Percentiles rank a stretch among this genome's conserved stretches.
Conservation (phyloP, 1,284 basidiomycete genomes). For the Cutaneotrichosporon sp. region DNA sequence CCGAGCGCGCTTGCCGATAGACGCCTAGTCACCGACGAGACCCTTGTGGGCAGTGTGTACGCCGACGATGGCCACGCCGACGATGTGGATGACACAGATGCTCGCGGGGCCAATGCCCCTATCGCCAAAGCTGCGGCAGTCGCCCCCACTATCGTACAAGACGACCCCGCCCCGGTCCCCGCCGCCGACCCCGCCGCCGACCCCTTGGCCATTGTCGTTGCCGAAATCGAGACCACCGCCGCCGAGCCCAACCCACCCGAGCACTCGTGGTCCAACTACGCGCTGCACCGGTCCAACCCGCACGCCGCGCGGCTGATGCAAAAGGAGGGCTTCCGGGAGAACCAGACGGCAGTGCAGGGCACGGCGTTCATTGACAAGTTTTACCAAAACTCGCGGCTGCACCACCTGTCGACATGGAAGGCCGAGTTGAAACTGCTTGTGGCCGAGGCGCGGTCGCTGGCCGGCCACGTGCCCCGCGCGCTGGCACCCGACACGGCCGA, state of each 20-base stretch:
- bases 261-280: slow-evolving; percentile 52
- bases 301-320: slow-evolving; percentile 70
- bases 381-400: slow-evolving; percentile 85
- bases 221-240: background rate
- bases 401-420: slow-evolving; percentile 90
- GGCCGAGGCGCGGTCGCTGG: slow-evolving; percentile 58
- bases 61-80: no score
- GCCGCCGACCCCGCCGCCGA: no score
- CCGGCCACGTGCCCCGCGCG: slow-evolving; percentile 14
- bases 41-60: no score
- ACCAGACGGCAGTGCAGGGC: slow-evolving; percentile 68
- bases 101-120: no score
- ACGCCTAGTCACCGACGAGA: no score
- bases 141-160: no score
- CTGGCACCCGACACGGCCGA: slow-evolving; percentile 39
- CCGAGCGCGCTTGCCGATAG: no score
- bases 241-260: slow-evolving; percentile 48
- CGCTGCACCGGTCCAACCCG: slow-evolving; percentile 53
- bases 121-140: no score
- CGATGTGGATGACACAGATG: no score
- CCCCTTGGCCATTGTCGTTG: background rate
- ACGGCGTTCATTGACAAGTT: slow-evolving; percentile 82
- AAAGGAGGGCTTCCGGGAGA: slow-evolving; percentile 72
- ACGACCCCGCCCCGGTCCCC: no score
- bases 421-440: slow-evolving; percentile 78